Percentiles rank a stretch among this genome's conserved stretches.
phyloP scores from a whole-genome alignment of 2,329 filamentous ascomycete species.

The Sarocladium oryzae region DNA sequence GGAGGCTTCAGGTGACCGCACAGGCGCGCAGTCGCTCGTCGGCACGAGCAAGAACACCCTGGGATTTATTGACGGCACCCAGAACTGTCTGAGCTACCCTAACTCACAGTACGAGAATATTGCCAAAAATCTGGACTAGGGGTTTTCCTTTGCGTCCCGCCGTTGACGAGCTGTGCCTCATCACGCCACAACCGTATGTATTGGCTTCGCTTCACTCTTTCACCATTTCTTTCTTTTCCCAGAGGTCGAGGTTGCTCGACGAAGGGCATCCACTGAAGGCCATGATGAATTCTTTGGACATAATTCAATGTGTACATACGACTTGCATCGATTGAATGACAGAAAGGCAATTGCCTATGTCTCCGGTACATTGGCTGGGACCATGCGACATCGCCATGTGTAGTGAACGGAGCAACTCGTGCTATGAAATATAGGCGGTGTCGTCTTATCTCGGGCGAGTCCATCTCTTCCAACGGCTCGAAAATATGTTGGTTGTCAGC shows the following conservation, averaged over 20 bases:
- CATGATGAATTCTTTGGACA: not conserved
- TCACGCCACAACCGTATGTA: constrained; percentile 1
- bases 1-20: constrained; percentile 67
- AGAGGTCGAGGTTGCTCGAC: not conserved
- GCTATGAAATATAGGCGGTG: too few species aligned
- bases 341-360: too few species aligned
- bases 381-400: too few species aligned
- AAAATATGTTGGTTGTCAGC: too few species aligned
- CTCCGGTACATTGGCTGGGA: too few species aligned
- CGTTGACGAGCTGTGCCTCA: not conserved
- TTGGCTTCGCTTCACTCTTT: constrained; percentile 2
- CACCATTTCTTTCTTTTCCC: not conserved
- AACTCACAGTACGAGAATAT: constrained; percentile 51
- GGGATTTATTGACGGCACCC: constrained; percentile 34
- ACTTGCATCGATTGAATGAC: too few species aligned
- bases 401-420: too few species aligned
- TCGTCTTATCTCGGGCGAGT: too few species aligned
- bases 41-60: constrained; percentile 35
- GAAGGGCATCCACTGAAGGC: not conserved
- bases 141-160: not conserved
- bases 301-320: not conserved
- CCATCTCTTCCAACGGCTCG: too few species aligned
- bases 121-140: constrained; percentile 21
- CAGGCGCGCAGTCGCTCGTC: constrained; percentile 54
- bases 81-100: constrained; percentile 48